Evolutionary conservation across 2,329 filamentous ascomycete species (phyloP).

Genomic region (Beauveria bassiana): DNA sequence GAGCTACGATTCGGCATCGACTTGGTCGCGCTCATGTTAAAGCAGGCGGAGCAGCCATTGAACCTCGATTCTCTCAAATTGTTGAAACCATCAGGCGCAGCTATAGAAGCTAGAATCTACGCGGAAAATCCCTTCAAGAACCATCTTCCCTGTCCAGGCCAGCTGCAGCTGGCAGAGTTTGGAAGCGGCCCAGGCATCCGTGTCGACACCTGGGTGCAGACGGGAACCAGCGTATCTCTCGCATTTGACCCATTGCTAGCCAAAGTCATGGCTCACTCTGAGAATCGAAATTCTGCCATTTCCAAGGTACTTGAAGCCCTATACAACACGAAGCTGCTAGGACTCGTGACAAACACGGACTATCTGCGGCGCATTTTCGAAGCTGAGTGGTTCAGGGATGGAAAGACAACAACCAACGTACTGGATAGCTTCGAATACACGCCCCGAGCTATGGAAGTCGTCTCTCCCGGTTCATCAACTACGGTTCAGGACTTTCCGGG

Average conservation of each 20-base stretch:
- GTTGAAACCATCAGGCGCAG: constrained; percentile 20
- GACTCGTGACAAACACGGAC: constrained; percentile 48
- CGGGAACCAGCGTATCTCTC: constrained; percentile 47
- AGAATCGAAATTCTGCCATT: constrained; percentile 28
- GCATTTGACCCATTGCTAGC: constrained; percentile 51
- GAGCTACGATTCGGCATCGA: constrained; percentile 71
- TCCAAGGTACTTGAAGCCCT: constrained; percentile 36
- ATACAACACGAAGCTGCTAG: constrained; percentile 34
- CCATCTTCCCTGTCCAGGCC: constrained; percentile 52
- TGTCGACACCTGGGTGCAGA: constrained; percentile 57
- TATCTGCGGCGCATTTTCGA: constrained; percentile 44
- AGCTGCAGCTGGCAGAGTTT: constrained; percentile 50
- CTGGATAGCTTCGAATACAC: constrained; percentile 41
- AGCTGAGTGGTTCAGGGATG: constrained; percentile 35
- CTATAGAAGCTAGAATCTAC: constrained; percentile 34
- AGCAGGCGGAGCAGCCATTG: constrained; percentile 21
- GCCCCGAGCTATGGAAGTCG: constrained; percentile 45
- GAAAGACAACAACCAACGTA: constrained; percentile 50
- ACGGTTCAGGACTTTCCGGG: constrained; percentile 52
- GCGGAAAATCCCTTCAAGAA: constrained; percentile 47
- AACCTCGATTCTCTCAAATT: background rate
- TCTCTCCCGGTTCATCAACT: constrained; percentile 49
- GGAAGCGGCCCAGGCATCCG: constrained; percentile 39
- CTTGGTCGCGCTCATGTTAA: constrained; percentile 50
- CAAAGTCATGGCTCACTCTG: constrained; percentile 50